Conservation (phyloP, 1,284 basidiomycete genomes). For the Boletellus deceptivus region DNA sequence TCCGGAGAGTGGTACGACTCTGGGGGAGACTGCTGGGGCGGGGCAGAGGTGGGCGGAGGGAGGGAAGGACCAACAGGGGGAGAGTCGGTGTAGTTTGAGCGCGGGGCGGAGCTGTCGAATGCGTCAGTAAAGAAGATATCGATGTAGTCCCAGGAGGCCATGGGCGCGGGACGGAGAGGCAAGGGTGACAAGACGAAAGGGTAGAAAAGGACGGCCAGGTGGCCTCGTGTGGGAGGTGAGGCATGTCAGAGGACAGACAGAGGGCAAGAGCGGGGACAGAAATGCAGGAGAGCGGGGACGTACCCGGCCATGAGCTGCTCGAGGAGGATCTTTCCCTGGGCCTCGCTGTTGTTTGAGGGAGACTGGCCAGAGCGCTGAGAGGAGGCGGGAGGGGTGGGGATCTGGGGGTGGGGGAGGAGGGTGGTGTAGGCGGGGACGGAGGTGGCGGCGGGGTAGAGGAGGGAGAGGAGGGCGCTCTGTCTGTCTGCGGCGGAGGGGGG, state of each 20-base stretch:
- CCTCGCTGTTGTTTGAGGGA: conserved; percentile 52
- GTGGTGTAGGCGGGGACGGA: conserved; percentile 19
- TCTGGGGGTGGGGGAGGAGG: conserved; percentile 26
- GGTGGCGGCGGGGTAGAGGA: conserved; percentile 52
- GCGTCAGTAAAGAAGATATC: conserved; percentile 32
- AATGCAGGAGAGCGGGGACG: conserved; percentile 31
- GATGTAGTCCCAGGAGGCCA: conserved; percentile 34
- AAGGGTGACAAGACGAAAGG: background rate
- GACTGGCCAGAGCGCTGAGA: conserved; percentile 52
- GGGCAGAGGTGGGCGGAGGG: conserved; percentile 46
- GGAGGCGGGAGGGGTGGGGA: conserved; percentile 66
- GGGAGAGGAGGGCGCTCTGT: conserved; percentile 69
- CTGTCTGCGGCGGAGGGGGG: conserved; percentile 52
- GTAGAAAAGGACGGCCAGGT: conserved; percentile 20
- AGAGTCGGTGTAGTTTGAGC: conserved; percentile 56
- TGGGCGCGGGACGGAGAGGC: conserved; percentile 13
- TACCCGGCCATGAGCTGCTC: conserved; percentile 80
- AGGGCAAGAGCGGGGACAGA: background rate
- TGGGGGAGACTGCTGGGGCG: conserved; percentile 36
- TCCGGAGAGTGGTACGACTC: conserved; percentile 40
- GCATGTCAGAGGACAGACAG: conserved; percentile 6
- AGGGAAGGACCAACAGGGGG: conserved; percentile 39
- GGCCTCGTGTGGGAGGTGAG: conserved; percentile 31
- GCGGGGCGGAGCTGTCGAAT: conserved; percentile 45
- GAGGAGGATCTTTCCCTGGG: conserved; percentile 69